Evolutionary conservation across 2,329 filamentous ascomycete species (phyloP), one percentile per base, ranked within the genome.

Genomic region (Alternaria angustiovoidea): DNA sequence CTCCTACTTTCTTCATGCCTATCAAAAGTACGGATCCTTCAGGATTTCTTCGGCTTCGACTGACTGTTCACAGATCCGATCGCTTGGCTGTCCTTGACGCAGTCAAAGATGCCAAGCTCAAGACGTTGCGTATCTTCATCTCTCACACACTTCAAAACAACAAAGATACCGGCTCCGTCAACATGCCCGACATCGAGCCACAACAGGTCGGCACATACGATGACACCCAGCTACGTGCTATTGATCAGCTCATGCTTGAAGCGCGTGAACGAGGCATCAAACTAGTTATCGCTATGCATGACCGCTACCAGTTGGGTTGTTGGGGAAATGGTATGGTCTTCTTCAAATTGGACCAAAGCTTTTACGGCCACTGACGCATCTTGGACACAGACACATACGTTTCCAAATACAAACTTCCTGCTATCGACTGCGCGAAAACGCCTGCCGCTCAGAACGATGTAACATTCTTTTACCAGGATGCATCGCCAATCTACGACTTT

Each of bases 151-250:
- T 39, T 2, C 20, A 36, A 9, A 57, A 60, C 43, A 60, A 60
- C 52, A 60, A 60, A 9, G 43, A 56, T 39, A 57, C 57, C 41
- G 53, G 53, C 5, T 60, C 57, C 16, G 42, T 56, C 22, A 38
- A 60, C 9, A 60, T 60, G 52, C 57, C 57, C 36, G 52, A 60
- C 30, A 60, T 60, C 38, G 57, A 60, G 38, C 57, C 52, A 12
- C 18, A 39, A 12, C 43, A 46, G 3, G 43, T 46, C 16, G 43
- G 43, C 26, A 52, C 26, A n/a, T 59, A 49, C 12, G 56, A 55
- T 32, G 51, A 59, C 41, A 59, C 56, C 5, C 56, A 59, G 42
- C 42, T 59, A 3, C 43, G 28, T 18, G 56, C 51, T 2, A 59
- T 59, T 16, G 51, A 59, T 59, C 56, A 59, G 20, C 11, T 59